A percentile compares a stretch with the other conserved stretches of the same genome.
Evolutionary conservation across 306 rosid genomes (phyloP).

Genomic region (Ceratonia siliqua): DNA sequence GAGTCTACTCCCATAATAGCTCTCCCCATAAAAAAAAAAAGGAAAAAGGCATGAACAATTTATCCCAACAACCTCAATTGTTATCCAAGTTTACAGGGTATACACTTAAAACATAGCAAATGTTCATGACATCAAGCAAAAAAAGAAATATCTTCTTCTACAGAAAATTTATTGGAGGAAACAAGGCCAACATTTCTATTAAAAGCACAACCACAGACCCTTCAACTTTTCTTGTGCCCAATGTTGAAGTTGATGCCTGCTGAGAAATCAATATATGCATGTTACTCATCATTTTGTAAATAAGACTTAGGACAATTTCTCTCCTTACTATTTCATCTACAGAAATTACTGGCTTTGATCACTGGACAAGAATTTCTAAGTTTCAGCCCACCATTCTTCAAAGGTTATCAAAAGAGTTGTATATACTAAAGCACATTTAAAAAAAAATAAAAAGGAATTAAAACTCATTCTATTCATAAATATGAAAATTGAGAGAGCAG

Average conservation of each 20-base stretch:
- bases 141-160: conserved; percentile 16
- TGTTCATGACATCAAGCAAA: conserved; percentile 27
- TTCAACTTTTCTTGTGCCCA: conserved; percentile 26
- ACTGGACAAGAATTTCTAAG: background rate
- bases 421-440: background rate
- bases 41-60: conserved; percentile 12
- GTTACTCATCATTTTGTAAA: conserved; percentile 22
- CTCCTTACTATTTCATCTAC: background rate
- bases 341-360: background rate
- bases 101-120: conserved; percentile 23
- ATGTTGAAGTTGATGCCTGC: conserved; percentile 36
- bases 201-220: conserved; percentile 22
- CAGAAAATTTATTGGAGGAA: conserved; percentile 37
- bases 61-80: conserved; percentile 20
- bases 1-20: background rate
- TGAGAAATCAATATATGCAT: conserved; percentile 29
- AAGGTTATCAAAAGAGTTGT: background rate
- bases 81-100: conserved; percentile 22
- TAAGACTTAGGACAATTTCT: background rate
- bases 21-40: background rate
- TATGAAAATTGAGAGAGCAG: background rate
- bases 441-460: background rate
- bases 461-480: background rate
- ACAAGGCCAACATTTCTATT: conserved; percentile 21
- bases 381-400: background rate